Evolutionary conservation across 1,139 yeast genomes (phyloP), one percentile per base, ranked within the genome.

Genomic region (Lodderomyces jiufengensis): DNA sequence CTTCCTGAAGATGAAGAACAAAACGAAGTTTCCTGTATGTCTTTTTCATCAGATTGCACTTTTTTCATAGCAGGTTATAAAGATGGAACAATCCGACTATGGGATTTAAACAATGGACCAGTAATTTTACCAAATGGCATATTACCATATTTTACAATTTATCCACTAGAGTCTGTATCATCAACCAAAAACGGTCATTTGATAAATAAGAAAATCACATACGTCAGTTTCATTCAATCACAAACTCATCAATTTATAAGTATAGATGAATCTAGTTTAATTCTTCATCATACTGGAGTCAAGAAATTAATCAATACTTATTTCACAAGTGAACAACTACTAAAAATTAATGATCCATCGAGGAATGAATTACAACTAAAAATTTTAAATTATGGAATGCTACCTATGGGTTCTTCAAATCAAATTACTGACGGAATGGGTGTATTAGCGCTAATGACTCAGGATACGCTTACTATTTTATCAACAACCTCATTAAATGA

Each of bases 391-490:
- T 66, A 73, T 43, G 59, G 66, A 16, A 52, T 75, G 2, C 56
- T 80, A 20, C 86, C 87, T 0, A 52, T 75, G 10, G 85, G 85
- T 0, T 61, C 76, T 0, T 55, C 67, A 1, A 59, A 63, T 12
- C 78, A 74, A 39, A 53, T 71, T 4, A 68, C 78, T 3, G 88
- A 82, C 48, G 55, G 63, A 1, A 51, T 79, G 45, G 84, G 85
- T 0, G 54, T 85, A 0, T 49, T 81, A 16, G 86, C 92, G 0
- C 61, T 82, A 3, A 66, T 84, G 47, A 78, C 85, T 0, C 68
- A 75, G 0, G 64, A 61, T 35, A 59, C 69, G 4, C 48, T 85
- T 33, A 61, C 69, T 7, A 66, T 84, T 1, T 62, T 80, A 0
- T 78, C 90, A 0, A 66, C 81, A 1, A 50, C 68, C 3, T 82